Evolutionary conservation across 352 stramenopile species (phyloP), one percentile per base, ranked within the genome.

Genomic region (Pythium sukuiense): DNA sequence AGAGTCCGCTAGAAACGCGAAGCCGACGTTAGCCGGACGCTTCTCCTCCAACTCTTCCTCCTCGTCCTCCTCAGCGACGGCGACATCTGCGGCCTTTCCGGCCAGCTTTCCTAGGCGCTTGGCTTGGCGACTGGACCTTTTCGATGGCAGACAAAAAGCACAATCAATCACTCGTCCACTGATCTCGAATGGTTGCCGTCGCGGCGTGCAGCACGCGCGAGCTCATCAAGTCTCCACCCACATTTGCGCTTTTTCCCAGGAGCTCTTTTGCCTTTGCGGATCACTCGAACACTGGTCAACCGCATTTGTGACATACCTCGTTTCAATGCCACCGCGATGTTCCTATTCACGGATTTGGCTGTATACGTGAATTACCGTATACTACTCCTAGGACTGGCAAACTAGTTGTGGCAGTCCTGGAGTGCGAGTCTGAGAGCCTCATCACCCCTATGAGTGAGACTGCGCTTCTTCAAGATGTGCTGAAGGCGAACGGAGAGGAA

Each of bases 71-170:
- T 79, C 70, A 2, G 77, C 69, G 33, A 61, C 71, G 6, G 39
- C 66, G 14, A 20, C 46, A 9, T 65, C 49, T 12, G 59, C 57
- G 18, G 59, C 54, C 70, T 87, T 76, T 49, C 74, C 74, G 13
- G 78, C 72, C 32, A 89, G 71, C 65, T 79, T 83, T 29, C 71
- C 70, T 43, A 87, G 41, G 26, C 87, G 80, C 55, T 92, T 92
- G 8, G 81, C 84, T 76, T 95, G 87, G 55, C 87, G 81, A 14
- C 82, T 83, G 62, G 87, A 95, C 87, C 87, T 95, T 29, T 30
- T 50, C 1, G 20, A 30, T 8, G 30, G 16, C n/a, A 30, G 20
- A 14, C 18, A 27, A 49, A 5, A 6, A 30, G 43, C 18, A 9
- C 43, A 12, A 13, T 50, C n/a, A 50, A n/a, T 50, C 6, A 1